Base-by-base conservation (phyloP, 345 rosid species). In the Eutrema yunnanense region DNA sequence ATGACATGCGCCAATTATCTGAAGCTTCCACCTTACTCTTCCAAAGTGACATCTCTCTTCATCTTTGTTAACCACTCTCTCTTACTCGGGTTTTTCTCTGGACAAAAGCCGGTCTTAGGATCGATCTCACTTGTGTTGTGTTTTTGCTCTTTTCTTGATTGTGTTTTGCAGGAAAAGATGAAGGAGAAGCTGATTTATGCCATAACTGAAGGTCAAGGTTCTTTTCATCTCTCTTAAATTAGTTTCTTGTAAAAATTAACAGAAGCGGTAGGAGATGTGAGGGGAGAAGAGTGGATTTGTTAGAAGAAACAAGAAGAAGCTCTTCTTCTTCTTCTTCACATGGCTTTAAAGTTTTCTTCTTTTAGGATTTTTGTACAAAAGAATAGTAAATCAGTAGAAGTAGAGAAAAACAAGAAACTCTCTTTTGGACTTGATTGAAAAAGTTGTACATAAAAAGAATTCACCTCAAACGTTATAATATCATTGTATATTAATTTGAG, bases 1-100 rank as follows among this genome's bases (percentile, higher is more conserved):
- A 94, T 91, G 98, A 94, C 98, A 40, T 91, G 97, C 67, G 98
- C 97, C 67, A 94, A 94, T 82, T 94, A 94, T 73, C 85, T 94
- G 73, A 94, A 94, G 85, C 82, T 94, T 67, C 98, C 98, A 2
- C 90, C 97, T 56, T 94, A 91, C 76, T 84, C 97, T 65, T 84
- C 97, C 42, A 94, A 94, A 75, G 98, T 91, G 81, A 82, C 38
- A 26, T 49, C 53, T 42, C 81, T 75, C 53, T 5, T 47, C 65
- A 40, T 69, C n/a, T 36, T 19, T 52, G 61, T 37, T 42, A 30
- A n/a, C 47, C 8, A 33, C 47, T 48, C 42, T 58, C 37, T 58
- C 37, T 61, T 48, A 36, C 37, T 70, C 26, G 13, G 11, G 6
- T 13, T 32, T 44, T 63, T 4, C 12, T 66, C n/a, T 69, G 48